Evolutionary conservation across 768 basidiomycete species (phyloP).

Genomic region (Scleroderma citrinum): DNA sequence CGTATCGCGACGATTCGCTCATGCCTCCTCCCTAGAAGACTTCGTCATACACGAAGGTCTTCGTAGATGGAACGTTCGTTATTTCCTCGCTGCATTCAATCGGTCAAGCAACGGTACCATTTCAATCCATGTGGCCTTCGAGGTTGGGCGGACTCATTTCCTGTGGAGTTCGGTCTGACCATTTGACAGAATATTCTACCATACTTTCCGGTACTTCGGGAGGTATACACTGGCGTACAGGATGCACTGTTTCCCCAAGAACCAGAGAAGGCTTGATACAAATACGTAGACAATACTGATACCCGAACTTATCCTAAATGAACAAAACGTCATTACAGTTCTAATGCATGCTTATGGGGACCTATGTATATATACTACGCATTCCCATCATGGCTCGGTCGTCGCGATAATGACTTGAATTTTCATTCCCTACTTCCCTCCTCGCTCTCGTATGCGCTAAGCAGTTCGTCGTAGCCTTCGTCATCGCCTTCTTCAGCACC

Average conservation of each 20-base stretch:
- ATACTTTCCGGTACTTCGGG: conserved; percentile 50
- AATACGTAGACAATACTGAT: not conserved
- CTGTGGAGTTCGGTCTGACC: not conserved
- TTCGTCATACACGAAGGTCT: conserved; percentile 73
- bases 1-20: conserved; percentile 51
- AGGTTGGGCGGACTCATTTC: conserved; percentile 37
- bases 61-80: conserved; percentile 64
- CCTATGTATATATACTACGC: not conserved
- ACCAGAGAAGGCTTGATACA: not conserved
- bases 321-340: not conserved
- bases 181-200: conserved; percentile 57
- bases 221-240: conserved; percentile 59
- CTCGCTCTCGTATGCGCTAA: conserved; percentile 81
- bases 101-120: conserved; percentile 22
- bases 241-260: conserved; percentile 30
- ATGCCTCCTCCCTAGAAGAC: conserved; percentile 47
- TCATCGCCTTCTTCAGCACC: conserved; percentile 76
- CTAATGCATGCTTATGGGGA: not conserved
- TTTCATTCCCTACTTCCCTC: conserved; percentile 35
- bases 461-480: conserved; percentile 64
- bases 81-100: conserved; percentile 53
- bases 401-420: not conserved
- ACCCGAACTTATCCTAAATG: not conserved
- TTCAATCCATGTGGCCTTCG: conserved; percentile 50
- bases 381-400: not conserved